Percentiles rank a stretch among this genome's conserved stretches.
Conservation (phyloP, 176 grass and related monocot species). For the Miscanthus lutarioriparius region DNA sequence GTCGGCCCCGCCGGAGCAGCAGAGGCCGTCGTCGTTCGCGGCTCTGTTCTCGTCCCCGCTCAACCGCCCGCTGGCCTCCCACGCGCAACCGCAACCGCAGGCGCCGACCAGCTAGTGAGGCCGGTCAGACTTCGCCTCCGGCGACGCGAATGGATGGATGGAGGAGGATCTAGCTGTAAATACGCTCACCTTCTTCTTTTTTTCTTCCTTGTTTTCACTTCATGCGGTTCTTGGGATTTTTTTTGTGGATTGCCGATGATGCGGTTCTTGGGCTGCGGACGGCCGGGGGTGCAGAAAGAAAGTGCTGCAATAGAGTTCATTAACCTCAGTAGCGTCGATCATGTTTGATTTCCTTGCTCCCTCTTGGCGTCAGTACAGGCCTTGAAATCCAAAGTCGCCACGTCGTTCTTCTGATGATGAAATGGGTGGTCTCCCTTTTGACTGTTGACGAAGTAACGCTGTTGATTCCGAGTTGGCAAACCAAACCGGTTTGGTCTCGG, state of each 20-base stretch:
- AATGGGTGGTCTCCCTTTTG: neutral
- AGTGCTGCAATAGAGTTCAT: slow-evolving; percentile 18
- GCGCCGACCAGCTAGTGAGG: slow-evolving; percentile 48
- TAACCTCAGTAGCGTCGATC: neutral
- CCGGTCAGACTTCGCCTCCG: slow-evolving; percentile 10
- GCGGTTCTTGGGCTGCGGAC: neutral
- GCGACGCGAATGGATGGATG: neutral
- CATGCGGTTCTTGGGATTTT: slow-evolving; percentile 1
- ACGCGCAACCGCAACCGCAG: neutral
- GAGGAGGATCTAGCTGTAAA: slow-evolving; percentile 33
- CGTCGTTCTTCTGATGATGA: neutral
- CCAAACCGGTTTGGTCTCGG: neutral
- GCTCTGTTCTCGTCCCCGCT: slow-evolving; percentile 59
- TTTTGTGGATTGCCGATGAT: slow-evolving; percentile 22
- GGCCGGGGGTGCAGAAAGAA: slow-evolving; percentile 29
- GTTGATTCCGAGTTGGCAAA: neutral
- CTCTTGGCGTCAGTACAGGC: neutral
- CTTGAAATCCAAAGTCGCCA: neutral
- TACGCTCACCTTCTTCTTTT: neutral
- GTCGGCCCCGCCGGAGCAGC: slow-evolving; percentile 34
- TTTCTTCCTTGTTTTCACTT: neutral
- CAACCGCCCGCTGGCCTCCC: slow-evolving; percentile 11
- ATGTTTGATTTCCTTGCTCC: neutral
- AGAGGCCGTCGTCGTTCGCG: slow-evolving; percentile 65
- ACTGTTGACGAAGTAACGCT: neutral